Evolutionary conservation across 192 early-diverging fungal species (phyloP).

Genomic region (Dimargaris xerosporica): DNA sequence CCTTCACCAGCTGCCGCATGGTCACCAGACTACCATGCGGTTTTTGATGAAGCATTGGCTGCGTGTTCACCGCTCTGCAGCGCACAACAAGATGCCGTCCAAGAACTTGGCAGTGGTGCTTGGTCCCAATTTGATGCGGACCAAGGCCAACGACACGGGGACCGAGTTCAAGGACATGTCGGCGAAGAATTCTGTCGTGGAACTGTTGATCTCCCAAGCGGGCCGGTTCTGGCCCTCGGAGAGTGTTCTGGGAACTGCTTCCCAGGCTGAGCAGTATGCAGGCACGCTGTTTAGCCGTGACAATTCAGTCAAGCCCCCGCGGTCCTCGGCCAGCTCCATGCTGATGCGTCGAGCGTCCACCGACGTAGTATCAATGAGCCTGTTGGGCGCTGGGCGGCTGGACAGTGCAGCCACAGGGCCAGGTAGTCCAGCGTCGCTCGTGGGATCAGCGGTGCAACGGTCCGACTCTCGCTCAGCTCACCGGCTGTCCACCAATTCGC

Average conservation of each 20-base stretch:
- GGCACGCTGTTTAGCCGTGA: background rate
- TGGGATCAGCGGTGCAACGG: background rate
- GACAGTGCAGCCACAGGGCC: background rate
- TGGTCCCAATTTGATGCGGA: constrained; percentile 70
- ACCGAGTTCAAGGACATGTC: constrained; percentile 58
- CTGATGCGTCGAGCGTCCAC: constrained; percentile 9
- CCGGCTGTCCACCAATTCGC: background rate
- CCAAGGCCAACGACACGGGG: constrained; percentile 31
- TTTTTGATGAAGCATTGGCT: constrained; percentile 46
- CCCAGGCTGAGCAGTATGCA: background rate
- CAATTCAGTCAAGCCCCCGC: background rate
- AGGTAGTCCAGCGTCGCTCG: background rate
- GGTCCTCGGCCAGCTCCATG: background rate
- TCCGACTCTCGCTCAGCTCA: background rate
- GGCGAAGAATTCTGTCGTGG: constrained; percentile 51
- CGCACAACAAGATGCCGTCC: constrained; percentile 74
- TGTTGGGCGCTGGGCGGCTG: background rate
- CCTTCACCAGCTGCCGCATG: constrained; percentile 36
- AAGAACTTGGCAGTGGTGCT: constrained; percentile 92
- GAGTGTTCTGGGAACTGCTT: background rate
- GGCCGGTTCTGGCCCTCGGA: constrained; percentile 24
- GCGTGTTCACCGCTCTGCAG: constrained; percentile 37
- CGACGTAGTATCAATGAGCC: constrained; percentile 9
- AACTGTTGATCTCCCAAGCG: constrained; percentile 47
- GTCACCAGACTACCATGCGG: constrained; percentile 44